Base-by-base conservation (phyloP, 1,284 basidiomycete genomes). In the Waitea zeae region DNA sequence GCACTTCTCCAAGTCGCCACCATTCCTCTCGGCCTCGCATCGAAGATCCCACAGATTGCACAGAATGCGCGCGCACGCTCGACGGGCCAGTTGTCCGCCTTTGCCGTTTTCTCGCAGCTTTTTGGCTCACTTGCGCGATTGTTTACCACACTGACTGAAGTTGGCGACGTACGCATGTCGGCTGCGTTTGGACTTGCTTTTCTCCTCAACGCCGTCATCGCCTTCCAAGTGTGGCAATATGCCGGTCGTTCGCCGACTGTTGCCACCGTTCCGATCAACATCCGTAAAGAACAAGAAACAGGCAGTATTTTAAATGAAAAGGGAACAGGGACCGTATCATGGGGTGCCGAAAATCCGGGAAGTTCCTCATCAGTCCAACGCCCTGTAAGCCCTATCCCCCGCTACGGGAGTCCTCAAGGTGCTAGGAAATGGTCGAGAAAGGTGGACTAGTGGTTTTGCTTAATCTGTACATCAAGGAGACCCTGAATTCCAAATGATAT, bases 1-100 rank as follows among this genome's bases (percentile, higher is more conserved):
- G 60, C 80, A 3, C 44, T 76, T 19, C 62, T 87, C 12, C 86
- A 90, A 53, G 55, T 82, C 24, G 58, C 68, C 30, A 88, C 88
- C 1, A 74, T 95, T 36, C 83, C 89, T 0, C 67, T 95, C 22
- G 79, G 83, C 12, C 58, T 95, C 31, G 69, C 81, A 50, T 78
- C 79, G 43, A 90, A 97, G 59, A 63, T 92, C 28, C 83, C 86
- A 7, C 84, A 89, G 51, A 89, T 95, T 53, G 49, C 65, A 31
- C 72, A 83, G 45, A 96, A 92, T 58, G 52, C 71, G 39, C 66
- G 65, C 33, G 62, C 74, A 12, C 57, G 62, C 30, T 83, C 78
- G 4, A 95, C 90, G 0, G 90, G 90, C 3, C 86, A 93, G 48
- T 76, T 96, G 28, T 89, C 84, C 7, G 70, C 84, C 0, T 83